Evolutionary conservation across 148 eudicot species (phyloP).

Genomic region (Vaccinium macrocarpon): DNA sequence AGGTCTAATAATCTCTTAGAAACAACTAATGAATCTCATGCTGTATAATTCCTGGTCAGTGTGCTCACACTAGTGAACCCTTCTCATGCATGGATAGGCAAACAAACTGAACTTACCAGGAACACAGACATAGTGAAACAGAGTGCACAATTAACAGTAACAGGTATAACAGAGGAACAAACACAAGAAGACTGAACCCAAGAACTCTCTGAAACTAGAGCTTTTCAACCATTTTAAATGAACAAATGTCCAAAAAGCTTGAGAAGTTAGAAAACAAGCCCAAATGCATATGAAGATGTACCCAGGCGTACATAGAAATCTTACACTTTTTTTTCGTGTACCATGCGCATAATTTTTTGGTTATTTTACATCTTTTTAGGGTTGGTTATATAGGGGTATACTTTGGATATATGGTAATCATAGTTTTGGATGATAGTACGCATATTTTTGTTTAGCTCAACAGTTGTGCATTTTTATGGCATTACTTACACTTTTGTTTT

Average conservation of each 20-base stretch:
- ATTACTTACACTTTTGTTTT: no score
- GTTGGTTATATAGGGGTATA: no score
- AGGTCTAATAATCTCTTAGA: background rate
- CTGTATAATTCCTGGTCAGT: background rate
- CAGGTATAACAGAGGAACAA: background rate
- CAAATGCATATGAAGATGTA: background rate
- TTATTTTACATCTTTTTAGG: no score
- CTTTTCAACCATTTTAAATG: background rate
- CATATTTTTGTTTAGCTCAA: no score
- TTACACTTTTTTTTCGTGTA: no score
- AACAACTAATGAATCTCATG: background rate
- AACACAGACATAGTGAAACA: background rate
- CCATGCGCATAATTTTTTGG: no score
- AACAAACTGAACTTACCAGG: background rate
- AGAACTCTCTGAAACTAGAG: background rate
- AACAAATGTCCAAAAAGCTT: background rate
- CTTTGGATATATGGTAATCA: no score
- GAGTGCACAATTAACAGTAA: background rate
- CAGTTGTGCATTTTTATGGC: no score
- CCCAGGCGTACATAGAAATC: no score
- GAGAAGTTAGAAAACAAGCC: background rate
- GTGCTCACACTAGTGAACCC: background rate
- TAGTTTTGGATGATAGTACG: no score
- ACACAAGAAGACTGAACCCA: background rate
- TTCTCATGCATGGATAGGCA: background rate